Evolutionary conservation across 306 rosid species (phyloP).

Genomic region (Mimosa pudica): DNA sequence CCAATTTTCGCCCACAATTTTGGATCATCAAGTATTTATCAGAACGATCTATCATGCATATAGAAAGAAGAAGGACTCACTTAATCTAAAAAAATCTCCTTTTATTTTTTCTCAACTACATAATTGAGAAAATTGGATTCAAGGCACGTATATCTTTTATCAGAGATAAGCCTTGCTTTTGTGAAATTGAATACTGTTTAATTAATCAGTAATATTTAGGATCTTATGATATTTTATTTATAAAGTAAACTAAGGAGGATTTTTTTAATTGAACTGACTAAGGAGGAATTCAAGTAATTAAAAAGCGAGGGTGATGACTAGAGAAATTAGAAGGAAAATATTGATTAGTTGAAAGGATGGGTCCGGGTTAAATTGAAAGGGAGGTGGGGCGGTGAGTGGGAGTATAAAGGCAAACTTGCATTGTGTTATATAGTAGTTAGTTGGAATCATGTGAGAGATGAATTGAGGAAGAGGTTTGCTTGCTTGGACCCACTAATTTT

Average conservation of each 20-base stretch:
- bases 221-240: too few relatives aligned
- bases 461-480: neutral
- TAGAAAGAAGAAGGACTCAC: neutral
- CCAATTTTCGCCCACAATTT: neutral
- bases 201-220: too few relatives aligned
- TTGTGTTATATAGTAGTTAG: constrained; percentile 26
- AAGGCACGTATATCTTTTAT: too few relatives aligned
- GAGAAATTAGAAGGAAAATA: neutral
- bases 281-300: too few relatives aligned
- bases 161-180: too few relatives aligned
- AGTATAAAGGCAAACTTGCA: constrained; percentile 47
- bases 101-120: too few relatives aligned
- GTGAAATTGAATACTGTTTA: too few relatives aligned
- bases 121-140: too few relatives aligned
- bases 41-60: neutral
- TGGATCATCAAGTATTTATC: constrained; percentile 25
- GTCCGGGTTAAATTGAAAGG: constrained; percentile 28
- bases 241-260: too few relatives aligned
- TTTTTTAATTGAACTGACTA: too few relatives aligned
- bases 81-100: too few relatives aligned
- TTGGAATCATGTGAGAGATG: constrained; percentile 42
- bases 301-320: neutral
- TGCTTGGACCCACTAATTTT: neutral
- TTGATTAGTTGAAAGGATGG: neutral
- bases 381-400: constrained; percentile 57